Evolutionary conservation across 495 filamentous ascomycete genomes (phyloP).

Genomic region (Penicillium bialowiezense): DNA sequence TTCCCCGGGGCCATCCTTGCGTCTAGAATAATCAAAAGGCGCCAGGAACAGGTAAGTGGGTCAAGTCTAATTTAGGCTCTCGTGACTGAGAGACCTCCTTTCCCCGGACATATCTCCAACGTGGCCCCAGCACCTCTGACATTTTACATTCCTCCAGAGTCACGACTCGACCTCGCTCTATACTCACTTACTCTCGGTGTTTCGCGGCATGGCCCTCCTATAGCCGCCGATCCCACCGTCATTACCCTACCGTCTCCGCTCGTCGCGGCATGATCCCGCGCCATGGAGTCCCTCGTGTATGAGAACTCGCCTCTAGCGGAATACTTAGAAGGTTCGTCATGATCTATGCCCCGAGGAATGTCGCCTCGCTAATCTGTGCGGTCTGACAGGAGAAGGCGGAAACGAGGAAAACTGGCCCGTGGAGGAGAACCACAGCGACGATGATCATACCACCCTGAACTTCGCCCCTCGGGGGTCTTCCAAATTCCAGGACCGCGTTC

Average conservation of each 20-base stretch:
- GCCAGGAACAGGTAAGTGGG: conserved; percentile 27
- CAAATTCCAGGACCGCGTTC: conserved; percentile 62
- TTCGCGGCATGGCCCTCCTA: conserved; percentile 16
- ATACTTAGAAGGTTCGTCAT: conserved; percentile 80
- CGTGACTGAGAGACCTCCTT: conserved; percentile 29
- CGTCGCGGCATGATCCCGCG: conserved; percentile 26
- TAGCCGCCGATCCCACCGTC: conserved; percentile 15
- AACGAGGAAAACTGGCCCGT: conserved; percentile 41
- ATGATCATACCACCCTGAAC: conserved; percentile 39
- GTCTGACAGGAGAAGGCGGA: conserved; percentile 47
- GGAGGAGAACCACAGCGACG: conserved; percentile 40
- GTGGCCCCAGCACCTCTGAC: conserved; percentile 14
- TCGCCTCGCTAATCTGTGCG: conserved; percentile 18
- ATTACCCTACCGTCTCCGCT: conserved; percentile 12
- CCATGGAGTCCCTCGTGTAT: conserved; percentile 90
- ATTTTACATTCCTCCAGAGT: not conserved
- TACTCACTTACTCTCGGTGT: conserved; percentile 1
- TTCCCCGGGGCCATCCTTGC: no score
- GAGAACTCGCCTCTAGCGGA: conserved; percentile 88
- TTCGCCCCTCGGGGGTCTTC: conserved; percentile 77
- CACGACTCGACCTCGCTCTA: not conserved
- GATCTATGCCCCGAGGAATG: not conserved
- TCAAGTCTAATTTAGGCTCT: conserved; percentile 24
- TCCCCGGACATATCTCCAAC: conserved; percentile 24
- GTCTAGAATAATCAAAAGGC: conserved; percentile 5